phyloP scores from a whole-genome alignment of 2,329 filamentous ascomycete species.

The Talaromyces rugulosus region DNA sequence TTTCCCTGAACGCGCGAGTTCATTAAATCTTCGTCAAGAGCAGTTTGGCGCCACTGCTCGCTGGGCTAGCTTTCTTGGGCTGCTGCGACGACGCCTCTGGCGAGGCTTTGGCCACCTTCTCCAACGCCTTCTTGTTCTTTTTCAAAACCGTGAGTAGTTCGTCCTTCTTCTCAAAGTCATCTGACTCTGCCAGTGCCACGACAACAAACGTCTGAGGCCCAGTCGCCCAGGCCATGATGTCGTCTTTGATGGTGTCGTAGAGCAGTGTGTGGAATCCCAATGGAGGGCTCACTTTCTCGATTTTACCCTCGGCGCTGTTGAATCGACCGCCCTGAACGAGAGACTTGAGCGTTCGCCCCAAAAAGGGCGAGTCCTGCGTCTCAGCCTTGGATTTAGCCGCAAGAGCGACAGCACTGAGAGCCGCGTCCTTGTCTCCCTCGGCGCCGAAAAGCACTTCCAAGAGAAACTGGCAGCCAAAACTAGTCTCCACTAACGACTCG shows the following conservation, averaged over 20 bases:
- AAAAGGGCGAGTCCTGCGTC: conserved; percentile 60
- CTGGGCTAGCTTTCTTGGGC: conserved; percentile 32
- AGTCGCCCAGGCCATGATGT: conserved; percentile 78
- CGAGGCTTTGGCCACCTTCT: conserved; percentile 53
- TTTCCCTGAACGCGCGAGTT: neutral
- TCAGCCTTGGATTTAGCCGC: conserved; percentile 39
- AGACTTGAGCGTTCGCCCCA: conserved; percentile 82
- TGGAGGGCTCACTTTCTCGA: conserved; percentile 69
- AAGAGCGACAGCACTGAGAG: conserved; percentile 62
- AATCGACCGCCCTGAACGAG: conserved; percentile 86
- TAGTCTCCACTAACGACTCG: conserved; percentile 64
- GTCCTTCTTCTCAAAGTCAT: conserved; percentile 62
- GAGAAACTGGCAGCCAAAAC: conserved; percentile 83
- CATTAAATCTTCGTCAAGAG: conserved; percentile 33
- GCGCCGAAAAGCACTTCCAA: conserved; percentile 75
- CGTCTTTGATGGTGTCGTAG: conserved; percentile 73
- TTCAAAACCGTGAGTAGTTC: conserved; percentile 67
- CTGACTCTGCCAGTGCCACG: conserved; percentile 72
- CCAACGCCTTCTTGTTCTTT: conserved; percentile 67
- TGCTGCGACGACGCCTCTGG: conserved; percentile 48
- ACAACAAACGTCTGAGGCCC: conserved; percentile 83
- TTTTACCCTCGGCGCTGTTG: conserved; percentile 66
- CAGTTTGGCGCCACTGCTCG: conserved; percentile 45
- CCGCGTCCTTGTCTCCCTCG: conserved; percentile 69
- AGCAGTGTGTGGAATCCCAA: conserved; percentile 76